phyloP scores from a whole-genome alignment of 768 basidiomycete species.

The Naganishia vaughanmartiniae region DNA sequence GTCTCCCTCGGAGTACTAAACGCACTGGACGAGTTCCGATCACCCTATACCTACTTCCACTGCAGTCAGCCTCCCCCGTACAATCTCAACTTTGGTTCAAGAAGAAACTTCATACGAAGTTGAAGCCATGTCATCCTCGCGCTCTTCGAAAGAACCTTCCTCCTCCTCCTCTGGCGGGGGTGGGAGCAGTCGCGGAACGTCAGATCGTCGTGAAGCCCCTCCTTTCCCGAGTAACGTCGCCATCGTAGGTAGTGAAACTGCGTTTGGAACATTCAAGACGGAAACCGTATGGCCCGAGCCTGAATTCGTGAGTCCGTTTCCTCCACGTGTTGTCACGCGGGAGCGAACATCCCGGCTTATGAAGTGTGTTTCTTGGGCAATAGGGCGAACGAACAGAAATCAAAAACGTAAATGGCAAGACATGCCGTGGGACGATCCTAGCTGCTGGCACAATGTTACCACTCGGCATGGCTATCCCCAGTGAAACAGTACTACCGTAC shows the following conservation, averaged over 20 bases:
- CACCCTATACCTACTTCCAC: no score
- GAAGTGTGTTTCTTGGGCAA: neutral
- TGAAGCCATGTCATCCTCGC: neutral
- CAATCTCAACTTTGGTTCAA: no score
- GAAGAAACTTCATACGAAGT: no score
- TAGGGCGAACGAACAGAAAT: conserved; percentile 30
- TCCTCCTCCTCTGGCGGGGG: neutral
- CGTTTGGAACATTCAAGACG: conserved; percentile 24
- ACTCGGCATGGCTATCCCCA: conserved; percentile 24
- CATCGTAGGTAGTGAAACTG: conserved; percentile 26
- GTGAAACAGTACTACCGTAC: conserved; percentile 23
- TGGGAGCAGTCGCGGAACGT: conserved; percentile 16
- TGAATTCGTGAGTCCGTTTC: conserved; percentile 25
- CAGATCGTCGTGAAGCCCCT: conserved; percentile 26
- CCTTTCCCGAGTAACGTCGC: conserved; percentile 27
- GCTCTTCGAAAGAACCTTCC: conserved; percentile 11
- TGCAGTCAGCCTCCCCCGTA: no score
- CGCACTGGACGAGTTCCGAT: neutral
- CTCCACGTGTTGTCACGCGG: neutral
- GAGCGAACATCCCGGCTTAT: neutral
- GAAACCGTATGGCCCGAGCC: conserved; percentile 31
- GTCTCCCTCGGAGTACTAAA: neutral
- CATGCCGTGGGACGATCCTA: conserved; percentile 26
- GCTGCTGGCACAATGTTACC: conserved; percentile 35
- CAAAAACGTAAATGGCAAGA: conserved; percentile 32